phyloP scores from a whole-genome alignment of 2,329 filamentous ascomycete genomes.

The Diaporthe aspalathi region DNA sequence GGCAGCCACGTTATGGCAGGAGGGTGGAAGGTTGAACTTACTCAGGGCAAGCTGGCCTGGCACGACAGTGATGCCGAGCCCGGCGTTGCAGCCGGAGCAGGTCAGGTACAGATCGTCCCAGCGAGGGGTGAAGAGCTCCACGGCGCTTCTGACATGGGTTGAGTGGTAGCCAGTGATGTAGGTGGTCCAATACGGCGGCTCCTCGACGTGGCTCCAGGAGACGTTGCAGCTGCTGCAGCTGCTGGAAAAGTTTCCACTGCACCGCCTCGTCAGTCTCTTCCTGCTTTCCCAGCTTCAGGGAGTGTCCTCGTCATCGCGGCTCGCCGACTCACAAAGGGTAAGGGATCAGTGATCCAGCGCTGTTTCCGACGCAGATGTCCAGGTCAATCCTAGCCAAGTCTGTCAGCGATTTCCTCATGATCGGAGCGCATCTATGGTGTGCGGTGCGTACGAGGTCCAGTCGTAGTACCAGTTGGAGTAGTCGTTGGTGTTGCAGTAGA shows the following conservation, averaged over 20 bases:
- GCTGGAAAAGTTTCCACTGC: slow-evolving; percentile 46
- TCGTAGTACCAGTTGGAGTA: slow-evolving; percentile 51
- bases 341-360: slow-evolving; percentile 41
- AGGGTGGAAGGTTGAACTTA: neutral
- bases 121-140: slow-evolving; percentile 42
- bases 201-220: slow-evolving; percentile 42
- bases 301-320: neutral
- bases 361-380: slow-evolving; percentile 47
- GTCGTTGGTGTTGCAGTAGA: slow-evolving; percentile 55
- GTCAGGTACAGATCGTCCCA: slow-evolving; percentile 32
- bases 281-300: neutral
- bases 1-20: neutral
- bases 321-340: slow-evolving; percentile 9
- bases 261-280: slow-evolving; percentile 26
- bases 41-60: slow-evolving; percentile 14
- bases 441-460: slow-evolving; percentile 52
- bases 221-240: slow-evolving; percentile 46
- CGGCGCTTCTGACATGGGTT: slow-evolving; percentile 42
- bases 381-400: slow-evolving; percentile 50
- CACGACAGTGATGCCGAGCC: neutral
- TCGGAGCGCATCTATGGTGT: neutral
- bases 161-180: slow-evolving; percentile 41
- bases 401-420: slow-evolving; percentile 16
- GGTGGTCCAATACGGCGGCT: slow-evolving; percentile 46
- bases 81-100: slow-evolving; percentile 27